phyloP scores from a whole-genome alignment of 2,329 filamentous ascomycete genomes.

The Fusarium equiseti region DNA sequence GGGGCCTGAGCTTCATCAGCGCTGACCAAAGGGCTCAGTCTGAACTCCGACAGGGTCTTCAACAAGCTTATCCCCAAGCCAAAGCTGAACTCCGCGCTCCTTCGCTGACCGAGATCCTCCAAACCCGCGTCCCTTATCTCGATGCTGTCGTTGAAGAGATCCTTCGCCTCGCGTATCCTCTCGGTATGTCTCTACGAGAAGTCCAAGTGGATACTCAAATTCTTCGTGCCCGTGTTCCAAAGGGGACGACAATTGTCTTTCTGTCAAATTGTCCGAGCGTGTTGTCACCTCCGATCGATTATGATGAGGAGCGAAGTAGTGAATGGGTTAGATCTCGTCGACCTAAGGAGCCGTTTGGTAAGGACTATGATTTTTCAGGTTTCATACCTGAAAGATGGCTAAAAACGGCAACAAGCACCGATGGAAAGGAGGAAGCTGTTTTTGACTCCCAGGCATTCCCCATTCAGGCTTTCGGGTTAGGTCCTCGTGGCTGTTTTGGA shows the following conservation, averaged over 20 bases:
- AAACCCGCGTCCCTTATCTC: slow-evolving; percentile 22
- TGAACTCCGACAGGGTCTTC: slow-evolving; percentile 4
- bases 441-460: slow-evolving; percentile 52
- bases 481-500: slow-evolving; percentile 54
- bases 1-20: slow-evolving; percentile 29
- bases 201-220: slow-evolving; percentile 26
- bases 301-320: slow-evolving; percentile 16
- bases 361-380: background rate
- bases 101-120: slow-evolving; percentile 18
- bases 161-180: slow-evolving; percentile 17
- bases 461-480: slow-evolving; percentile 51
- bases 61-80: slow-evolving; percentile 10
- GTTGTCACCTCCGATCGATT: slow-evolving; percentile 9
- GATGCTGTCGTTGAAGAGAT: slow-evolving; percentile 32
- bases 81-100: slow-evolving; percentile 10
- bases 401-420: background rate
- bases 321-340: slow-evolving; percentile 9
- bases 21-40: slow-evolving; percentile 21
- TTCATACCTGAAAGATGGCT: slow-evolving; percentile 37
- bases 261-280: slow-evolving; percentile 25
- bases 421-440: slow-evolving; percentile 7
- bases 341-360: background rate
- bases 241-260: slow-evolving; percentile 28
- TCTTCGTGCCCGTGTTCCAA: slow-evolving; percentile 21
- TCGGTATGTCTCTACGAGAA: slow-evolving; percentile 21